A percentile compares a stretch with the other conserved stretches of the same genome.
Evolutionary conservation across 345 rosid species (phyloP).

Genomic region (Eucalyptus regnans): DNA sequence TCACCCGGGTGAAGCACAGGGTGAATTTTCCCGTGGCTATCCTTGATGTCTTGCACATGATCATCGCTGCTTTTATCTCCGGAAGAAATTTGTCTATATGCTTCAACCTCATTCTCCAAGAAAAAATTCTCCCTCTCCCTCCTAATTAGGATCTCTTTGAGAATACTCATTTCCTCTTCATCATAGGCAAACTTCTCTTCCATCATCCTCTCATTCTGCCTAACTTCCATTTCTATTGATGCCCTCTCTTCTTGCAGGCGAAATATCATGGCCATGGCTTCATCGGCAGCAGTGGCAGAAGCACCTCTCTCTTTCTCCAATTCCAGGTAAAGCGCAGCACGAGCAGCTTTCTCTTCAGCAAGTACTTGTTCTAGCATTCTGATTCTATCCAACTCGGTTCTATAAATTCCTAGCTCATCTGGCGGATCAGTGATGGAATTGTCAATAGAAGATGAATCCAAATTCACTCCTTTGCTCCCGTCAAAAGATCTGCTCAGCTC

Average conservation of each 20-base stretch:
- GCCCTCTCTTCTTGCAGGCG: conserved; percentile 85
- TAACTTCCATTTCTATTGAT: conserved; percentile 71
- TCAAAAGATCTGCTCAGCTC: conserved; percentile 6
- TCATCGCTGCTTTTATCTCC: conserved; percentile 11
- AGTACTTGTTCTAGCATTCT: conserved; percentile 39
- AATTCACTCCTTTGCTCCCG: conserved; percentile 1
- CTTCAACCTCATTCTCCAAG: conserved; percentile 71
- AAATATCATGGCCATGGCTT: conserved; percentile 87
- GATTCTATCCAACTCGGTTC: conserved; percentile 12
- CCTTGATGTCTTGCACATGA: background rate
- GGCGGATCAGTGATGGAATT: background rate
- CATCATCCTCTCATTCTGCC: conserved; percentile 74
- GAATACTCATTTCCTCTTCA: conserved; percentile 73
- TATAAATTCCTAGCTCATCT: background rate
- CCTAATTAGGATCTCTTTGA: conserved; percentile 70
- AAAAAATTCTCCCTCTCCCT: conserved; percentile 71
- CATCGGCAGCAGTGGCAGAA: conserved; percentile 80
- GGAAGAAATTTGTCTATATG: conserved; percentile 36
- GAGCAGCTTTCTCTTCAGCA: conserved; percentile 35
- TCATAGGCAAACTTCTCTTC: conserved; percentile 81
- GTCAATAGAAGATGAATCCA: conserved; percentile 8
- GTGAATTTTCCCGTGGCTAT: background rate
- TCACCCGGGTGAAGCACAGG: conserved; percentile 1
- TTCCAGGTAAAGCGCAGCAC: conserved; percentile 38
- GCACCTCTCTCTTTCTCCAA: conserved; percentile 83